Percentiles rank a stretch among this genome's conserved stretches.
phyloP scores from a whole-genome alignment of 306 rosid genomes.

The Begonia loranthoides region DNA sequence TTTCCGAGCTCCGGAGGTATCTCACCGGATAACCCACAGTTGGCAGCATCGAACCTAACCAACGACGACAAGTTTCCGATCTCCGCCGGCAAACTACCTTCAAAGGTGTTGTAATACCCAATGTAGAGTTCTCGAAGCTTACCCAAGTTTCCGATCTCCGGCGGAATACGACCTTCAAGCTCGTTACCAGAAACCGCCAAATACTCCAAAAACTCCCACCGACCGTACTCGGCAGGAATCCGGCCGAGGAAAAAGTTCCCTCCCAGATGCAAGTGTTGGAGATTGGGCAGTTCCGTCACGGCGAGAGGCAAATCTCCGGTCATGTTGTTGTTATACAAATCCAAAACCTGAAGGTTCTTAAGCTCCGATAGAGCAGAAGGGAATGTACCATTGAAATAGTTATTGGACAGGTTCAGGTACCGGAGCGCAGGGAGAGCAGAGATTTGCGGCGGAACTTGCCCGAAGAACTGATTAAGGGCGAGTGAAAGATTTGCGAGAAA shows the following conservation, averaged over 20 bases:
- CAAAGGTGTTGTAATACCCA: conserved; percentile 61
- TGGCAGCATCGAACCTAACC: conserved; percentile 73
- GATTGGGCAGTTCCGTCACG: conserved; percentile 35
- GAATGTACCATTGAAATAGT: conserved; percentile 56
- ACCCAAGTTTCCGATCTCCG: conserved; percentile 62
- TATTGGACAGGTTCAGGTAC: conserved; percentile 70
- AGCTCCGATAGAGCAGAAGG: conserved; percentile 42
- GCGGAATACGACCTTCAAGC: conserved; percentile 52
- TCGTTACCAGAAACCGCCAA: conserved; percentile 84
- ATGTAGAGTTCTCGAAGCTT: conserved; percentile 64
- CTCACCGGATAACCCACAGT: conserved; percentile 69
- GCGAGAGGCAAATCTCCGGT: conserved; percentile 57
- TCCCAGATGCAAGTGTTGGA: conserved; percentile 86
- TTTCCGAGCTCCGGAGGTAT: conserved; percentile 59
- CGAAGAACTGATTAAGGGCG: conserved; percentile 39
- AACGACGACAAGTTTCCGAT: conserved; percentile 60
- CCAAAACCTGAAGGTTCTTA: conserved; percentile 46
- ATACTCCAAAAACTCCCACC: conserved; percentile 42
- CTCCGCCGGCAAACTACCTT: conserved; percentile 63
- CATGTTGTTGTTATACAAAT: conserved; percentile 77
- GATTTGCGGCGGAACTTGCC: conserved; percentile 47
- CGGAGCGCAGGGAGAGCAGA: conserved; percentile 42
- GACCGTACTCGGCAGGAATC: conserved; percentile 74
- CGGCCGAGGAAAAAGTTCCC: conserved; percentile 74
- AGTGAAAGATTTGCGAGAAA: conserved; percentile 49